Evolutionary conservation across 1,139 yeast genomes (phyloP), one percentile per base, ranked within the genome.

Genomic region (Nakaseomyces glabratus): DNA sequence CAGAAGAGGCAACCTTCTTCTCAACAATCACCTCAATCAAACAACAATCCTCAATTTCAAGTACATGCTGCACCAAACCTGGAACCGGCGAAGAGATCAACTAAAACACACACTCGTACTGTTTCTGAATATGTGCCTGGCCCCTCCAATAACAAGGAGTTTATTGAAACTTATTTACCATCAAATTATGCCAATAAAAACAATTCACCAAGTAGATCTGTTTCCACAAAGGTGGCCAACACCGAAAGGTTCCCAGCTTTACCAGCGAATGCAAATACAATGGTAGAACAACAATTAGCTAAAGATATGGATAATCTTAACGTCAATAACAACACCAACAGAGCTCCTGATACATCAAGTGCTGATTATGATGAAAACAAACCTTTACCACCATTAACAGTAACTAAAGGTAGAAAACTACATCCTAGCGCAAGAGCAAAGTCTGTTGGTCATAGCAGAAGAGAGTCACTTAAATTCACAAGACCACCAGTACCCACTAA

Each of bases 341-440:
- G 10, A n/a, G 18, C 17, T 26, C 13, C 18, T 18, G 28, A 28
- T 8, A 34, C 13, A 14, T 20, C 16, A 14, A 30, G 9, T 18
- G 25, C 30, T 15, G 24, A 35, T 12, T 25, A 20, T 20, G 49
- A 44, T 31, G 49, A 43, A 26, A 45, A 44, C 28, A 45, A 42
- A 32, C 51, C 55, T n/a, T 34, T 52, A 11, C 51, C 51, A 17
- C 46, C 45, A 25, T 36, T 49, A 23, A 33, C 37, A 14, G 37
- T 47, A 6, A 41, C 53, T 3, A 58, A 59, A 24, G 52, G 54
- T 14, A 58, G 60, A 31, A 67, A 63, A 41, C 63, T 70, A 48
- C 95, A 84, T 57, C 93, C 94, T 20, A 76, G 86, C 12, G 95
- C 94, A 0, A 71, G 95, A 49, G 94, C 95, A 3, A 84, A 82